Percentiles rank a stretch among this genome's conserved stretches.
These are phyloP conservation scores for Mycena indigotica DNA, from an alignment of 768 basidiomycete species.

Conservation along the genomic window DNA sequence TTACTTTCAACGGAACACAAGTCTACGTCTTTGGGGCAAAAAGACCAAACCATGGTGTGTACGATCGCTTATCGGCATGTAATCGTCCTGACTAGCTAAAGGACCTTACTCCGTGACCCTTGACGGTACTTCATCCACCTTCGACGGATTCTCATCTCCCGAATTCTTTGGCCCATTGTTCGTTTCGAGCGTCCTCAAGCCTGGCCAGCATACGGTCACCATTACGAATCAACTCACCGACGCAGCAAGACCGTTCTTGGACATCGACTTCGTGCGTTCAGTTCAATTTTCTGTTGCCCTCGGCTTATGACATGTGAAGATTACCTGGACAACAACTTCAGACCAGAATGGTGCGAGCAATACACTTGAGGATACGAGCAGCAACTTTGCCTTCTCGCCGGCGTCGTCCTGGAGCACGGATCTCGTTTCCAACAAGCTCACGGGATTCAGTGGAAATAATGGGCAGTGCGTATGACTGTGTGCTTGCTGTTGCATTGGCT, in stretches of 20 bases:
- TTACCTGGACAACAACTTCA: slow-evolving; percentile 13
- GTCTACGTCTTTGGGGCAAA: slow-evolving; percentile 41
- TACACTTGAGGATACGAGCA: slow-evolving; percentile 12
- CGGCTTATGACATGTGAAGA: slow-evolving; percentile 10
- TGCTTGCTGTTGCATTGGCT: neutral
- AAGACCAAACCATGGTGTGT: slow-evolving; percentile 36
- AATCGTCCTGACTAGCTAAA: neutral
- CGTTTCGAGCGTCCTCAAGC: slow-evolving; percentile 26
- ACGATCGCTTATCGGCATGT: neutral
- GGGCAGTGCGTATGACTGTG: slow-evolving; percentile 14
- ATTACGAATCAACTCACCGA: slow-evolving; percentile 21
- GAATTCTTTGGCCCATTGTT: slow-evolving; percentile 34
- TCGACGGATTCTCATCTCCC: slow-evolving; percentile 22
- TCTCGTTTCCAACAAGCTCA: neutral
- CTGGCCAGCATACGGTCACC: slow-evolving; percentile 30
- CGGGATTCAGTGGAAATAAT: slow-evolving; percentile 16
- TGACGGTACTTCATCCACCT: slow-evolving; percentile 25
- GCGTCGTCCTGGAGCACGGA: slow-evolving; percentile 15
- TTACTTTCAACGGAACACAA: slow-evolving; percentile 39
- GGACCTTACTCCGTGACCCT: slow-evolving; percentile 31
- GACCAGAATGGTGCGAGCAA: neutral
- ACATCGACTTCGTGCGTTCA: slow-evolving; percentile 36
- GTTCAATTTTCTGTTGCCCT: neutral
- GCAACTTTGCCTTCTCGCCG: slow-evolving; percentile 6
- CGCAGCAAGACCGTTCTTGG: slow-evolving; percentile 25